phyloP scores from a whole-genome alignment of 768 basidiomycete genomes.

The Psilocybe tampanensis region DNA sequence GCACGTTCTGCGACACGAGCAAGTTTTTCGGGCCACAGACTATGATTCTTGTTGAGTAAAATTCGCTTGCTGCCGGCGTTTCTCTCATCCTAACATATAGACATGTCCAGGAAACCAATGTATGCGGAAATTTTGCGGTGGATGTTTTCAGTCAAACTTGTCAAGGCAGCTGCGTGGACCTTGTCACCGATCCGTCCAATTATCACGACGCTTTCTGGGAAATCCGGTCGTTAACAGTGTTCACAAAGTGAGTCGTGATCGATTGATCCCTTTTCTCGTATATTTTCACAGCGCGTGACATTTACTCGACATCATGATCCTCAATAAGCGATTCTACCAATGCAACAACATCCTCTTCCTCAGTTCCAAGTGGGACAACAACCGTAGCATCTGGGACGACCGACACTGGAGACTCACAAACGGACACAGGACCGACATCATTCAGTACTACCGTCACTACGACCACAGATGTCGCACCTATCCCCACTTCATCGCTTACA shows the following conservation, averaged over 20 bases:
- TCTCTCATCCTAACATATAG: background rate
- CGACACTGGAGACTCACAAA: no score
- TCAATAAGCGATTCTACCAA: background rate
- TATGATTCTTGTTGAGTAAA: constrained; percentile 9
- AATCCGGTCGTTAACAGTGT: background rate
- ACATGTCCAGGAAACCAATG: background rate
- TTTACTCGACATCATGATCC: no score
- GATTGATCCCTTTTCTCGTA: no score
- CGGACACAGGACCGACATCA: no score
- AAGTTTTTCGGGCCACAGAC: constrained; percentile 8
- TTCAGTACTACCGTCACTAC: no score
- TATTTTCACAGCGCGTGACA: no score
- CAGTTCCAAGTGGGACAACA: background rate
- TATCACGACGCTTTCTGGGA: background rate
- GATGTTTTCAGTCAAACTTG: background rate
- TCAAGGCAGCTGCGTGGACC: background rate
- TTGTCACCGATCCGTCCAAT: background rate
- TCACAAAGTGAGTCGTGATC: background rate
- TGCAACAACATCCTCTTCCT: background rate
- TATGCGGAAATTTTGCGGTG: background rate
- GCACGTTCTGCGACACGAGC: constrained; percentile 3
- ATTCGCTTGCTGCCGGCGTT: no score
- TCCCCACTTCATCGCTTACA: no score
- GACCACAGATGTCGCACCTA: no score
- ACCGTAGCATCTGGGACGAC: background rate